These are phyloP conservation scores for Myxozyma mucilagina DNA, from an alignment of 805 yeast species.

Conservation along the genomic window DNA sequence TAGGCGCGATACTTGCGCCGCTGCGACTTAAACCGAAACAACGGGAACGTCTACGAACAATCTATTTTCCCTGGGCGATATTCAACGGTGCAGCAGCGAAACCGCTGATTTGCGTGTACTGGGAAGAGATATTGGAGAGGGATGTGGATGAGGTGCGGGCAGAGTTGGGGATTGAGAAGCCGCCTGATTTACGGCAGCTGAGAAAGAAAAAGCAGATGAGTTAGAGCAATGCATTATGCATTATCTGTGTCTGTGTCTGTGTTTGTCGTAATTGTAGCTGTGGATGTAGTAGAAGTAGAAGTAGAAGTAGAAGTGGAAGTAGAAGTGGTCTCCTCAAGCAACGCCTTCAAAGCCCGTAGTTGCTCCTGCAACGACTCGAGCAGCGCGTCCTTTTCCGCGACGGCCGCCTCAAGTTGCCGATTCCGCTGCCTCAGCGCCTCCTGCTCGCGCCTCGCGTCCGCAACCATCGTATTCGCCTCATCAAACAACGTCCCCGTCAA, in stretches of 20 bases:
- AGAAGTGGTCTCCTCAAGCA: conserved; percentile 33
- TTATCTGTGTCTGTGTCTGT: not conserved
- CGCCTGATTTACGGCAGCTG: conserved; percentile 74
- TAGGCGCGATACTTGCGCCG: conserved; percentile 90
- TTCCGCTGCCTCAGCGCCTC: conserved; percentile 55
- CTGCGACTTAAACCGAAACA: conserved; percentile 66
- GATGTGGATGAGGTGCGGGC: conserved; percentile 71
- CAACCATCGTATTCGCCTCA: conserved; percentile 84
- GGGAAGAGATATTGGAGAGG: conserved; percentile 79
- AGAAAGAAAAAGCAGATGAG: conserved; percentile 38
- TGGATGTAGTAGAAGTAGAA: not conserved
- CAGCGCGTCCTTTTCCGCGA: conserved; percentile 63
- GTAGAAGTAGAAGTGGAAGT: no score
- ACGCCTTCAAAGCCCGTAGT: conserved; percentile 60
- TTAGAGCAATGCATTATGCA: no score
- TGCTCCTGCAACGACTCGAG: conserved; percentile 64
- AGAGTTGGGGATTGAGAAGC: conserved; percentile 71
- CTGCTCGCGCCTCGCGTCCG: conserved; percentile 67
- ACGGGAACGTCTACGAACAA: conserved; percentile 59
- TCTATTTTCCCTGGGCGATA: conserved; percentile 87
- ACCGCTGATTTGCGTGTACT: conserved; percentile 81
- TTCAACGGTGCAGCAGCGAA: conserved; percentile 68
- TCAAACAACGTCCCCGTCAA: conserved; percentile 72
- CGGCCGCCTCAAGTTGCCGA: conserved; percentile 27
- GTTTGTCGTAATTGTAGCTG: not conserved